These are phyloP conservation scores for Ophiobolus disseminans DNA, from an alignment of 2,329 filamentous ascomycete species.

Conservation along the genomic window DNA sequence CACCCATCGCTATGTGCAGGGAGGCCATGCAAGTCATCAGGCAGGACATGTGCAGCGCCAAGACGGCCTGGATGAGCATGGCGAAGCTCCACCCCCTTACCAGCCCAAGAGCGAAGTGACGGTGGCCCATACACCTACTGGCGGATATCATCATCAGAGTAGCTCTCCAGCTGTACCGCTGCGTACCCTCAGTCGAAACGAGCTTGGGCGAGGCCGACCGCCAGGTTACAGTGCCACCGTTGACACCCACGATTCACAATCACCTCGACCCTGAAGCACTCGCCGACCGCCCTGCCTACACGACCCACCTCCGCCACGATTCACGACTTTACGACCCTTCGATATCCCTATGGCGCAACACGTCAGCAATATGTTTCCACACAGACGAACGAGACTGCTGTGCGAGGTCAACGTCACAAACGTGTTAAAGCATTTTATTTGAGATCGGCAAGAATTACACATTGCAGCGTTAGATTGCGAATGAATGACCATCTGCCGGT, in stretches of 20 bases:
- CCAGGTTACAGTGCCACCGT: constrained; percentile 47
- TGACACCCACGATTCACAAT: neutral
- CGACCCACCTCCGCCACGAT: neutral
- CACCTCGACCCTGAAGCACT: too few species aligned
- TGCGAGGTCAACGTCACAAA: too few species aligned
- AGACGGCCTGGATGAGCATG: constrained; percentile 69
- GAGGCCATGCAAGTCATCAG: constrained; percentile 28
- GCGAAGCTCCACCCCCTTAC: constrained; percentile 72
- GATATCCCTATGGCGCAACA: neutral
- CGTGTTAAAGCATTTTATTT: too few species aligned
- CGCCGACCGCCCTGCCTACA: too few species aligned
- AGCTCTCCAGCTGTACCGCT: constrained; percentile 47
- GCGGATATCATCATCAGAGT: neutral
- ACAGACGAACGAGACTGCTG: too few species aligned
- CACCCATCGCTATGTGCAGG: constrained; percentile 41
- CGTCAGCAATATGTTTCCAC: too few species aligned
- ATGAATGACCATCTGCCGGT: too few species aligned
- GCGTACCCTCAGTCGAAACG: constrained; percentile 48
- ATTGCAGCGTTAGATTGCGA: neutral
- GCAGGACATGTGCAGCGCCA: constrained; percentile 38
- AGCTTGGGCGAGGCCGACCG: constrained; percentile 39
- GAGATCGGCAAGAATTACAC: too few species aligned
- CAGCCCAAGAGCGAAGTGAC: constrained; percentile 42
- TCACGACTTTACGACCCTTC: neutral
- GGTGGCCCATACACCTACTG: constrained; percentile 15